Evolutionary conservation across 1,139 yeast genomes (phyloP), one percentile per base, ranked within the genome.

Genomic region (Yamadazyma sp.): DNA sequence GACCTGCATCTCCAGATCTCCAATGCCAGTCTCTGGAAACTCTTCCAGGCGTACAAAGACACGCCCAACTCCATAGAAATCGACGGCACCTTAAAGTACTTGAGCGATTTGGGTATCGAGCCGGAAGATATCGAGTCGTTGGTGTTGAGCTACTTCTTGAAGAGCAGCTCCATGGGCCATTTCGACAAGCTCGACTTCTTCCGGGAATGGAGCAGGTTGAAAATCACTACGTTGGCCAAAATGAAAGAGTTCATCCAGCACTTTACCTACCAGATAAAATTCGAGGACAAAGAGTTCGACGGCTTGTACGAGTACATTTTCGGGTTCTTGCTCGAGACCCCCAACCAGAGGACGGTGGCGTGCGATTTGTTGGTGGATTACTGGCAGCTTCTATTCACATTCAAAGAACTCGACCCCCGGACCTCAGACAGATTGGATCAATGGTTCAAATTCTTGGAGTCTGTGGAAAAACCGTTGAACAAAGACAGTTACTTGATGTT

Each of bases 401-500:
- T 51, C 40, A 43, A 66, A 33, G 42, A 47, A 10, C 30, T 41
- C 10, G 25, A 27, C 7, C 17, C 58, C 56, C 33, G 32, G 9
- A 49, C 54, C 3, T 30, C 41, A 17, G 42, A 41, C 17, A 48
- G 75, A 40, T 57, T 77, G 22, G 66, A 64, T 35, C 73, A 62
- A 39, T 87, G 86, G 87, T 69, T 66, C 40, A 61, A 55, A 11
- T 88, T 75, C 58, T 61, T 70, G 17, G 35, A 18, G 59, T 34
- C 40, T 5, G 53, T 49, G 24, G 57, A 41, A 18, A 52, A 17
- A 70, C 58, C 36, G 68, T 70, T 91, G 25, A 76, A 86, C 7
- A 75, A 64, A 45, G 98, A 91, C 55, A 79, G 83, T 27, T 91
- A 97, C 96, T 75, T 77, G 44, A 89, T 91, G 97, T 67, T 86